A percentile compares a stretch with the other conserved stretches of the same genome.
Evolutionary conservation across 352 stramenopile genomes (phyloP).

Genomic region (Globisporangium okanoganense): DNA sequence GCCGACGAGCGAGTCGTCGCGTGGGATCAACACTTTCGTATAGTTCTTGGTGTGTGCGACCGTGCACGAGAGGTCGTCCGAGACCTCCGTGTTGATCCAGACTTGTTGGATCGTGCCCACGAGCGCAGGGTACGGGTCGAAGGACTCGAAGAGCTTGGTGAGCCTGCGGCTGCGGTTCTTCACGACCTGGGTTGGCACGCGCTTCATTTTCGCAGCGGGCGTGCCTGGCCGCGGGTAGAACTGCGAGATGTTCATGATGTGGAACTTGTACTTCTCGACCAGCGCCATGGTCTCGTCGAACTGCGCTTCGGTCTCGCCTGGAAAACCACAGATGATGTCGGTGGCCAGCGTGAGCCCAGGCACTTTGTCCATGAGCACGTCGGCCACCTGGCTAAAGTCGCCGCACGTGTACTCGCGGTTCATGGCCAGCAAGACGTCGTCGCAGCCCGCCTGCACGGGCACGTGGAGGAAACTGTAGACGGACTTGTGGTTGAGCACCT

Average conservation of each 20-base stretch:
- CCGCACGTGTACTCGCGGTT: constrained; percentile 88
- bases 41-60: constrained; percentile 92
- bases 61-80: constrained; percentile 67
- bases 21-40: constrained; percentile 86
- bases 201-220: constrained; percentile 88
- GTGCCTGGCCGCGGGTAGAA: constrained; percentile 92
- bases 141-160: constrained; percentile 83
- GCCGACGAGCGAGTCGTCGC: constrained; percentile 72
- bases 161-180: constrained; percentile 86
- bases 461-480: constrained; percentile 92
- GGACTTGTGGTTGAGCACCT: constrained; percentile 71
- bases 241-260: constrained; percentile 93
- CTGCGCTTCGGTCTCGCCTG: constrained; percentile 84
- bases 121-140: constrained; percentile 73
- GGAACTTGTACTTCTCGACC: constrained; percentile 84
- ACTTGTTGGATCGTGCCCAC: constrained; percentile 61
- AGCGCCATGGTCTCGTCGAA: constrained; percentile 88
- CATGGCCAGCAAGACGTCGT: constrained; percentile 88
- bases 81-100: constrained; percentile 85
- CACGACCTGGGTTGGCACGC: constrained; percentile 81
- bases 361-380: constrained; percentile 74
- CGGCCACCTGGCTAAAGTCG: constrained; percentile 75
- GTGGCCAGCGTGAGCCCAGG: constrained; percentile 85
- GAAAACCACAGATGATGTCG: constrained; percentile 93
- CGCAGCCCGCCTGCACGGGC: constrained; percentile 87